phyloP scores from a whole-genome alignment of 2,329 filamentous ascomycete species.

The Paraphoma chrysanthemicola region DNA sequence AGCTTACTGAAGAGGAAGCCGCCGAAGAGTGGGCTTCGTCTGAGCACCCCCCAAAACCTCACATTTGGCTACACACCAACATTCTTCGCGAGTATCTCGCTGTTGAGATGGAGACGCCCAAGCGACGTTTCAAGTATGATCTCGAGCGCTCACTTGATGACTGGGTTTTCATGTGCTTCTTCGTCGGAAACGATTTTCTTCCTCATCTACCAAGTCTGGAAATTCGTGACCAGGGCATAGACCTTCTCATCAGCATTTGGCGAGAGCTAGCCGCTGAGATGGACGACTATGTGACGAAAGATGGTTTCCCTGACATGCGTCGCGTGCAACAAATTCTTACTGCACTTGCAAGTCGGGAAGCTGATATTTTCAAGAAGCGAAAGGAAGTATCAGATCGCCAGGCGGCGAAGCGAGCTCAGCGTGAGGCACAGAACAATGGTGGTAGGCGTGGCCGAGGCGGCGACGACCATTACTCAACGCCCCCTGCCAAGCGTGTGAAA shows the following conservation, averaged over 20 bases:
- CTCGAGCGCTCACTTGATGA: constrained; percentile 94
- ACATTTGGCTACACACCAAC: constrained; percentile 97
- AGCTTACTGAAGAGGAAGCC: constrained; percentile 82
- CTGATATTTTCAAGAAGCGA: constrained; percentile 87
- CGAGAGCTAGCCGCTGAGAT: constrained; percentile 87
- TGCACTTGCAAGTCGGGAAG: constrained; percentile 90
- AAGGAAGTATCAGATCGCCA: constrained; percentile 85
- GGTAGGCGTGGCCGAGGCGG: constrained; percentile 42
- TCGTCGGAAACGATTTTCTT: constrained; percentile 97
- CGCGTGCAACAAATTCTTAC: constrained; percentile 87
- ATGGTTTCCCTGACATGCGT: constrained; percentile 87
- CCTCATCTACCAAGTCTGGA: constrained; percentile 97
- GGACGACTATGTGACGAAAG: constrained; percentile 95
- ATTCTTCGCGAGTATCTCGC: constrained; percentile 91
- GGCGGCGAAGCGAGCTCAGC: constrained; percentile 71
- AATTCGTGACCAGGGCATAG: constrained; percentile 96
- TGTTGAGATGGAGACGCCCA: constrained; percentile 83
- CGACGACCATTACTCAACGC: constrained; percentile 24
- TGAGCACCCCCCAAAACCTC: constrained; percentile 75
- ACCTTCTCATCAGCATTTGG: constrained; percentile 97
- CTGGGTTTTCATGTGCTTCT: constrained; percentile 99
- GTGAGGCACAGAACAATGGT: constrained; percentile 52
- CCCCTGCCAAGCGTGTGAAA: constrained; percentile 42
- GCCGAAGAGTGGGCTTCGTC: constrained; percentile 51
- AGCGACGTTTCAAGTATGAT: constrained; percentile 87